Evolutionary conservation across 2,329 filamentous ascomycete species (phyloP), one percentile per base, ranked within the genome.

Genomic region (Penicillium freii): DNA sequence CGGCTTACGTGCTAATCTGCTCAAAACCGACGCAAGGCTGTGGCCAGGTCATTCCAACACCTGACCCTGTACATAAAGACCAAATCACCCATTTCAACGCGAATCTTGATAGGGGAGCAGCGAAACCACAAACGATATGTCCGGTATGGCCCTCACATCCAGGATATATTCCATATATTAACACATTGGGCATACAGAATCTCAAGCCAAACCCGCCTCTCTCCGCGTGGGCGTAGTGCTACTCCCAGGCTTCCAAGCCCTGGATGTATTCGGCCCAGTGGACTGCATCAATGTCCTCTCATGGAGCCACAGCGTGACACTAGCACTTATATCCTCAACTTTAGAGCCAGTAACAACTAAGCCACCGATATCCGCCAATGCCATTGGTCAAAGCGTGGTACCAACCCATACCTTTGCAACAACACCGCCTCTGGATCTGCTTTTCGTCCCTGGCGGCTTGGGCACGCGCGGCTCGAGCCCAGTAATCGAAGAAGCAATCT

Each of bases 371-470:
- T 29, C 73, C 73, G 31, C 60, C 4, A 44, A n/a, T n/a, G 47
- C 57, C 19, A 44, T 61, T 53, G 68, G 69, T 25, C 72, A 81
- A 55, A 63, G 64, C 34, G 68, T 81, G 39, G 61, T 80, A 3
- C 80, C 81, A 4, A 82, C 81, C 7, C 79, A 81, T 66, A 88
- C 85, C 0, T 86, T 86, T 64, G 76, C 73, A 43, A 71, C 77
- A 5, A 76, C 79, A 2, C 81, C 81, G 1, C 76, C 77, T 5
- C 71, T 88, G 5, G 84, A 89, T 44, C 82, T 89, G 4, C 76
- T 90, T 21, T 70, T 91, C n/a, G 72, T 90, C 8, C 87, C 87
- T 0, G 87, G 88, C 2, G 87, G 87, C 0, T 52, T 74, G 0
- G 87, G 86, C 0, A 76, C 69, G 27, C 55, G 76, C 25, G 64